Evolutionary conservation across 2,329 filamentous ascomycete species (phyloP).

Genomic region (Fusarium redolens): DNA sequence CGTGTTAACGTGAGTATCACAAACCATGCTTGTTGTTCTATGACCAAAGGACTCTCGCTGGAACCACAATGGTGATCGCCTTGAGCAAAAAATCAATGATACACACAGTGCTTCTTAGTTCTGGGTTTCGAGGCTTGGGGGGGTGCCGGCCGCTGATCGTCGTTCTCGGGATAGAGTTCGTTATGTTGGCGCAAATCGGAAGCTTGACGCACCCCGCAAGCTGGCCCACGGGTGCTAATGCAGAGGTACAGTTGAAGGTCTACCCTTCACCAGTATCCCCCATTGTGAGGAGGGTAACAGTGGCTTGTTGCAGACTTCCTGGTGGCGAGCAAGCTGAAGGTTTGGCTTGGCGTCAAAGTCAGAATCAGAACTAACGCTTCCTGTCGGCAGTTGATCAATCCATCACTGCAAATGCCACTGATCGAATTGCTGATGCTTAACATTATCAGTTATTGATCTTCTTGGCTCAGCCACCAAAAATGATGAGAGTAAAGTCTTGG

Average conservation of each 20-base stretch:
- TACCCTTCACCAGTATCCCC: neutral
- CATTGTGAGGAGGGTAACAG: neutral
- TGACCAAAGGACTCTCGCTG: neutral
- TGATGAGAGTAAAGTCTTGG: neutral
- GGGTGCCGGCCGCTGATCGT: conserved; percentile 8
- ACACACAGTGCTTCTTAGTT: neutral
- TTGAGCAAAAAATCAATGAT: neutral
- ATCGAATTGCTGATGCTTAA: neutral
- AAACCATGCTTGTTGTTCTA: neutral
- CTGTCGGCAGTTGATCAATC: conserved; percentile 20
- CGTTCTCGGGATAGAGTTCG: conserved; percentile 34
- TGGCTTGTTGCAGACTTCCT: neutral
- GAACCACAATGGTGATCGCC: conserved; percentile 8
- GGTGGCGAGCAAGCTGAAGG: conserved; percentile 5
- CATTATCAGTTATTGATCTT: neutral
- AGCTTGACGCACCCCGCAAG: conserved; percentile 36
- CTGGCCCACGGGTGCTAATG: conserved; percentile 29
- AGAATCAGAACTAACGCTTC: neutral
- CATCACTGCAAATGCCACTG: neutral
- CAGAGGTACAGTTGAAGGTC: conserved; percentile 7
- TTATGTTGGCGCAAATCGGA: conserved; percentile 23
- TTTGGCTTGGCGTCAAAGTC: conserved; percentile 13
- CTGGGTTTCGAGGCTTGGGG: conserved; percentile 5
- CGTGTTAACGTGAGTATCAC: neutral
- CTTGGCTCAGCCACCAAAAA: neutral